Percentiles rank a stretch among this genome's conserved stretches.
These are phyloP conservation scores for Coemansia asiatica DNA, from an alignment of 192 early-diverging fungal species.

Conservation along the genomic window DNA sequence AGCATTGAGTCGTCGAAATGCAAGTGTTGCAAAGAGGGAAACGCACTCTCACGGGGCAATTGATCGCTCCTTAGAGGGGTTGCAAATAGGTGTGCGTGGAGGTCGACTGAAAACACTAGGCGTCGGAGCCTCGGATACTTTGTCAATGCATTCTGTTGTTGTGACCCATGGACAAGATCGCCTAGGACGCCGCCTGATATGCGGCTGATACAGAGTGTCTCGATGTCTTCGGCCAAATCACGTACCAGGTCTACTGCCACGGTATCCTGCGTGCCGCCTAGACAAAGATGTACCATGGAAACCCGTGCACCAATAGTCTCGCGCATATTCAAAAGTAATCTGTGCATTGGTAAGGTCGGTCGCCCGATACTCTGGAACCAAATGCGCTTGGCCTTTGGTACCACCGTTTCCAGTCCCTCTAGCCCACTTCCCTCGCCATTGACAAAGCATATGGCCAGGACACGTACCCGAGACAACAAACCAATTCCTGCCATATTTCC, in stretches of 20 bases:
- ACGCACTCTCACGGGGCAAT: constrained; percentile 7
- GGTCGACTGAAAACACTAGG: constrained; percentile 35
- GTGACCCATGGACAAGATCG: neutral
- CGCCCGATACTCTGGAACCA: constrained; percentile 30
- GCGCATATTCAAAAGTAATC: constrained; percentile 12
- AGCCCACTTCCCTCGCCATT: neutral
- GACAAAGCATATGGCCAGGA: constrained; percentile 25
- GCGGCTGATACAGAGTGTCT: constrained; percentile 23
- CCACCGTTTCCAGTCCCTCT: neutral
- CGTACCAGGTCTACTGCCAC: neutral
- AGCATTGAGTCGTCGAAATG: constrained; percentile 40
- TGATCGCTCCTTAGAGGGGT: neutral
- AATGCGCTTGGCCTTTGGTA: constrained; percentile 9
- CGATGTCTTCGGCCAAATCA: neutral
- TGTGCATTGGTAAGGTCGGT: neutral
- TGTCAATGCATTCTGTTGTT: neutral
- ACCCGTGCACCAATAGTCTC: neutral
- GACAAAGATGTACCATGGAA: constrained; percentile 21
- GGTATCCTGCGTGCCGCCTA: neutral
- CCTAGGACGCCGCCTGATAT: constrained; percentile 34
- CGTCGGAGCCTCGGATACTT: constrained; percentile 18
- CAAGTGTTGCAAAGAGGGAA: constrained; percentile 37
- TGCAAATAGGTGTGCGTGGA: constrained; percentile 24
- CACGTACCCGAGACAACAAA: constrained; percentile 9
- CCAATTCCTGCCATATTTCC: neutral